A percentile compares a stretch with the other conserved stretches of the same genome.
phyloP scores from a whole-genome alignment of 495 filamentous ascomycete genomes.

The Neurospora sp. region DNA sequence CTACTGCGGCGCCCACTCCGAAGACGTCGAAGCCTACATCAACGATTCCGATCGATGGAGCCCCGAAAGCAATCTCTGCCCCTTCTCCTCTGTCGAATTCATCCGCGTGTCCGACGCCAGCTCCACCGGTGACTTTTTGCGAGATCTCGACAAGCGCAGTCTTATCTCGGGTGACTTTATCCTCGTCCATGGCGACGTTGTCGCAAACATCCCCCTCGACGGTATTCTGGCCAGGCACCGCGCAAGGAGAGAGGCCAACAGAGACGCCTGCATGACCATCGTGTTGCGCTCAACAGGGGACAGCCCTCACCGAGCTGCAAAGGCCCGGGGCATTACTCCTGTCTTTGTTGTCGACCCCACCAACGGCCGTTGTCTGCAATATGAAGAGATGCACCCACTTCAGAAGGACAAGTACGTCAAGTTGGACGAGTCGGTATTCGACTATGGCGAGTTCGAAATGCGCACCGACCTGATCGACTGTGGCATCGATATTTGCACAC shows the following conservation, averaged over 20 bases:
- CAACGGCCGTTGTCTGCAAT: slow-evolving; percentile 79
- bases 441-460: slow-evolving; percentile 63
- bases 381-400: slow-evolving; percentile 61
- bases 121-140: slow-evolving; percentile 90
- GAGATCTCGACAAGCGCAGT: slow-evolving; percentile 79
- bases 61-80: slow-evolving; percentile 50
- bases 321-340: slow-evolving; percentile 60
- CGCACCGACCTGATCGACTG: slow-evolving; percentile 88
- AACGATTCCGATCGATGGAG: slow-evolving; percentile 35
- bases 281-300: slow-evolving; percentile 70
- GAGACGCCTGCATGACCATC: slow-evolving; percentile 98
- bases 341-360: slow-evolving; percentile 78
- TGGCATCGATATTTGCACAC: slow-evolving; percentile 94
- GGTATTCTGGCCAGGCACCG: slow-evolving; percentile 68
- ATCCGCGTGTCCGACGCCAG: slow-evolving; percentile 71
- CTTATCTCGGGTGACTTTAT: slow-evolving; percentile 87
- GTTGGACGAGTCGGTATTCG: slow-evolving; percentile 52
- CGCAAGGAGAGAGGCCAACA: slow-evolving; percentile 69
- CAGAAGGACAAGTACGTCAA: slow-evolving; percentile 45
- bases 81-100: slow-evolving; percentile 73
- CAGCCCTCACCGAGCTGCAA: slow-evolving; percentile 53
- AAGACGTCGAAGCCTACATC: slow-evolving; percentile 80
- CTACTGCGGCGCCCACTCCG: slow-evolving; percentile 84
- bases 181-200: slow-evolving; percentile 85
- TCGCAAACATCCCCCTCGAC: slow-evolving; percentile 81